Evolutionary conservation across 345 rosid species (phyloP), one percentile per base, ranked within the genome.

Genomic region (Durio zibethinus): DNA sequence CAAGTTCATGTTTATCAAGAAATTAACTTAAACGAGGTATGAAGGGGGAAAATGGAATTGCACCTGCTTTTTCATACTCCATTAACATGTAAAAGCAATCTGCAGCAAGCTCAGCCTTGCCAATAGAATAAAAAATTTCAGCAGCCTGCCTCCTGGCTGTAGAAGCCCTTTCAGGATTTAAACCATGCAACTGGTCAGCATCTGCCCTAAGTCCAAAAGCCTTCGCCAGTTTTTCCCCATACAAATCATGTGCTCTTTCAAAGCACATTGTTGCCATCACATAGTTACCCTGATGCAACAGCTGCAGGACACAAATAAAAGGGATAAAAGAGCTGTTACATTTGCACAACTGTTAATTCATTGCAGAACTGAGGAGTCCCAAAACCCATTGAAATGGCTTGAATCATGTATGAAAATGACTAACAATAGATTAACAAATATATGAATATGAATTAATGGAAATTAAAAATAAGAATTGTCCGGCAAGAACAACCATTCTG

Each of bases 191-290:
- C 7, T 63, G 79, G 35, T 85, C 86, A 57, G 93, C 88, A 59
- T 79, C 78, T 11, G 87, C 82, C 50, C 78, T 76, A 33, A 85
- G 90, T 36, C 85, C 86, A 3, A 77, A n/a, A 33, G 90, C 91
- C 73, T 85, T 84, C 18, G 90, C 83, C 16, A 83, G 47, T 71
- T 68, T 85, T 76, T 83, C 88, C 72, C 90, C 84, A 2, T 82
- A 71, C 2, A 25, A 43, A 67, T 83, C 86, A 21, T 81, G 80
- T 5, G 91, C 89, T 81, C 78, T 86, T 81, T 81, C 84, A 38
- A 89, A 89, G 61, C 91, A 89, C 75, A 71, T 69, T 29, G 83
- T 80, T 33, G 90, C 90, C 89, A 84, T 86, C 63, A 77, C 83
- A 77, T 78, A 89, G 54, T 85, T 86, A 18, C 69, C 63, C 70